Evolutionary conservation across 805 yeast species (phyloP).

Genomic region (Maudiozyma serrabonitensis): DNA sequence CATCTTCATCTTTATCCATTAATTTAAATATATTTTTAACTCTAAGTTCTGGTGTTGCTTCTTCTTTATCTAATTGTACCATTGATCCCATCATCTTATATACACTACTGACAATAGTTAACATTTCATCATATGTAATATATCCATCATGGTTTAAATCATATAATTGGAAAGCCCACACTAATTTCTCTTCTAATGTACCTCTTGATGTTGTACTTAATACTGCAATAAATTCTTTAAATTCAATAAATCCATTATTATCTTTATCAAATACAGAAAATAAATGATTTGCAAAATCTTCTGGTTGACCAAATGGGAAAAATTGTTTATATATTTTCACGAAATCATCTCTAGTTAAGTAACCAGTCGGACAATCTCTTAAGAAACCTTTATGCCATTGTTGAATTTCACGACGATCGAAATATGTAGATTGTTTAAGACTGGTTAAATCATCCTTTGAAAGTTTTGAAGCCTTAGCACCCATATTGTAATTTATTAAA

Average conservation of each 20-base stretch:
- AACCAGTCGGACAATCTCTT: conserved; percentile 90
- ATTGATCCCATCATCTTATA: conserved; percentile 94
- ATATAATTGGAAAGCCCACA: conserved; percentile 84
- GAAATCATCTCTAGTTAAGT: conserved; percentile 76
- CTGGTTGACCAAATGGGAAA: conserved; percentile 97
- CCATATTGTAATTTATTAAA: conserved; percentile 38
- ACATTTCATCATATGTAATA: conserved; percentile 68
- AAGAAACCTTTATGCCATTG: conserved; percentile 97
- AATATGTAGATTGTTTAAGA: conserved; percentile 77
- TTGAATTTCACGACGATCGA: conserved; percentile 87
- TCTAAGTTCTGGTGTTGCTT: conserved; percentile 82
- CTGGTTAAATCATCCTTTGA: conserved; percentile 83
- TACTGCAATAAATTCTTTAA: conserved; percentile 85
- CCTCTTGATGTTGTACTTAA: conserved; percentile 84
- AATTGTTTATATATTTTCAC: conserved; percentile 89
- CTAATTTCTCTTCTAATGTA: conserved; percentile 67
- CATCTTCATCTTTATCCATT: conserved; percentile 63
- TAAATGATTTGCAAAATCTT: conserved; percentile 78
- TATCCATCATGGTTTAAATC: conserved; percentile 75
- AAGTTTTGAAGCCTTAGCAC: conserved; percentile 86
- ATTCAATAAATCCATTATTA: conserved; percentile 71
- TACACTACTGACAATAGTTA: conserved; percentile 68
- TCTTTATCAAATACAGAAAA: conserved; percentile 85
- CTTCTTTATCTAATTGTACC: conserved; percentile 83
- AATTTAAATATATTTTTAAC: conserved; percentile 69